Conservation (phyloP, 2,329 filamentous ascomycete genomes). For the Paecilomyces formosus region DNA sequence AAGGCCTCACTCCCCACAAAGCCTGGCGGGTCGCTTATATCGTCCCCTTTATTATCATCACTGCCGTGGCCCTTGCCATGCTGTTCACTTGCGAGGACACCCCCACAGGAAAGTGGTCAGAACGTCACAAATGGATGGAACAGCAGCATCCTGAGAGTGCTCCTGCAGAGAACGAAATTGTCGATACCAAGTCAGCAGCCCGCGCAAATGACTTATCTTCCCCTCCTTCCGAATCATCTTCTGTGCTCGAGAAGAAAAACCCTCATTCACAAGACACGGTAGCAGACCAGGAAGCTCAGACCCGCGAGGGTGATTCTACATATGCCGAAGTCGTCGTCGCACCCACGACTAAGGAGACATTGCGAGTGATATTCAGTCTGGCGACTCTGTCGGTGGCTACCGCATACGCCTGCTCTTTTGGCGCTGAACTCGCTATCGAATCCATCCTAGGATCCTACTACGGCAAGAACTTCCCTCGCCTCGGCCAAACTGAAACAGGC, state of each 20-base stretch:
- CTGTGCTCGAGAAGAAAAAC: constrained; percentile 27
- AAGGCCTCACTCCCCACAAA: constrained; percentile 55
- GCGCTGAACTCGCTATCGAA: constrained; percentile 54
- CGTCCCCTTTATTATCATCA: constrained; percentile 72
- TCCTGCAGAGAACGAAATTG: constrained; percentile 17
- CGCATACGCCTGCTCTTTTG: constrained; percentile 55
- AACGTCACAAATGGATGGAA: constrained; percentile 55
- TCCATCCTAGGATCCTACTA: constrained; percentile 55
- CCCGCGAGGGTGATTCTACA: constrained; percentile 44
- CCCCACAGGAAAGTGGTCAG: constrained; percentile 72
- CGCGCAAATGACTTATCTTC: constrained; percentile 14
- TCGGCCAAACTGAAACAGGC: constrained; percentile 49
- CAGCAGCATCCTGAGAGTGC: constrained; percentile 21
- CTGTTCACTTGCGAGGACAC: constrained; percentile 72
- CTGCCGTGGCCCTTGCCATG: constrained; percentile 58
- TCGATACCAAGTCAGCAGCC: constrained; percentile 20
- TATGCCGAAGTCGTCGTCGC: constrained; percentile 55
- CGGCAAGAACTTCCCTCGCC: constrained; percentile 45
- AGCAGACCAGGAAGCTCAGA: constrained; percentile 37
- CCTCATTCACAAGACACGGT: constrained; percentile 15
- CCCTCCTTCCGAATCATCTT: constrained; percentile 15
- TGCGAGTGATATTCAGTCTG: constrained; percentile 56
- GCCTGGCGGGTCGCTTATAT: constrained; percentile 83
- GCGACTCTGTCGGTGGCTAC: constrained; percentile 47
- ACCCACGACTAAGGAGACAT: constrained; percentile 53